Evolutionary conservation across 306 rosid genomes (phyloP), one percentile per base, ranked within the genome.

Genomic region (Myrica gale): DNA sequence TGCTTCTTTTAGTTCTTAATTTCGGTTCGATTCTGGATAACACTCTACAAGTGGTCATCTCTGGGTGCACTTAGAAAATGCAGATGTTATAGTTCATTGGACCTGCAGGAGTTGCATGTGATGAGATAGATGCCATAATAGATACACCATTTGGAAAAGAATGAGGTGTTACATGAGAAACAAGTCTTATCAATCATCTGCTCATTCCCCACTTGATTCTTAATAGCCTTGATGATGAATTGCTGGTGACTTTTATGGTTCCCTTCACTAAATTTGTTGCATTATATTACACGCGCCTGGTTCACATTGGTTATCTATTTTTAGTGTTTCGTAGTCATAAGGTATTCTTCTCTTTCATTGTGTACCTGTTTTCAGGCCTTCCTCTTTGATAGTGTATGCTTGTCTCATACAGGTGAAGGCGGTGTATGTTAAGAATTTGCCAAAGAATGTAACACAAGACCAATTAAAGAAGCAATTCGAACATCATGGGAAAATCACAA

Each of bases 401-500:
- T 71, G 54, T 32, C 52, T 78, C 56, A 52, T 73, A 54, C 89
- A 95, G 98, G 97, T 92, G 81, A 95, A 90, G 83, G 98, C 97
- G 12, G 92, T 95, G 26, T 92, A 95, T 44, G 97, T 95, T 80
- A 95, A 95, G 84, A 87, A 92, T 84, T 81, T 95, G 52, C 98
- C 98, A 1, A 88, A 85, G 86, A 86, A 84, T 87, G 91, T 92
- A n/a, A 92, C 97, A 39, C 97, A 92, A 85, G 97, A 90, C 76
- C 91, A 95, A 82, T 60, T 95, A 81, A 92, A 87, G 89, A 83
- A 86, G 84, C 91, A 89, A 71, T 95, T 95, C 84, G 98, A 95
- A 73, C 97, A 86, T 74, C 97, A 92, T 76, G 98, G 98, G 74
- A 95, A 90, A 84, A 92, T 92, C 69, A 90, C 87, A n/a, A 95